These are phyloP conservation scores for Macrotyloma uniflorum DNA, from an alignment of 306 rosid genomes.

Conservation along the genomic window DNA sequence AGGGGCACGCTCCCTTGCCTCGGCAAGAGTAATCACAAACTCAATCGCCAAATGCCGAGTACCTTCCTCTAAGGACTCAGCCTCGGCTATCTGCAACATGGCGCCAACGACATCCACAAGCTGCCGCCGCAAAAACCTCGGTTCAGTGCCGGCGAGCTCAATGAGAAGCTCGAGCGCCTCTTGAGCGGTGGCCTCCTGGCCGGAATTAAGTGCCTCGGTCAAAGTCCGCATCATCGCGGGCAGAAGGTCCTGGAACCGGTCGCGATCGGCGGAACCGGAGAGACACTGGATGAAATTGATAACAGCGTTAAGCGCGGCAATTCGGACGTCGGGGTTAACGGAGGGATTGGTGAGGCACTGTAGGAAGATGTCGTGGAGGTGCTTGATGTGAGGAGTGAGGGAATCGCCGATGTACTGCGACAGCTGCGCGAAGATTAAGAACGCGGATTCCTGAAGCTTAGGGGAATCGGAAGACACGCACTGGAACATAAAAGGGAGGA, in stretches of 20 bases:
- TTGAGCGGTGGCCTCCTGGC: constrained; percentile 92
- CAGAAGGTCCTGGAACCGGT: constrained; percentile 88
- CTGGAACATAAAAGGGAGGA: constrained; percentile 86
- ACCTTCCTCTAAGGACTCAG: constrained; percentile 84
- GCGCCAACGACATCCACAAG: constrained; percentile 86
- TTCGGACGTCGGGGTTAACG: constrained; percentile 69
- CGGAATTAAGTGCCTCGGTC: constrained; percentile 81
- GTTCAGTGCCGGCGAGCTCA: constrained; percentile 91
- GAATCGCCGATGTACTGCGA: constrained; percentile 93
- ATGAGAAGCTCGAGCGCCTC: constrained; percentile 91
- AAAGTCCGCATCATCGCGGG: constrained; percentile 92
- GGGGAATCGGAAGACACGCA: constrained; percentile 86
- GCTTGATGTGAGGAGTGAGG: constrained; percentile 75
- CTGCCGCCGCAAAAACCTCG: constrained; percentile 85
- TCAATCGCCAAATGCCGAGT: constrained; percentile 93
- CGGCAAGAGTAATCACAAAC: constrained; percentile 90
- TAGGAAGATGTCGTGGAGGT: constrained; percentile 75
- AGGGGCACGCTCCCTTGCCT: constrained; percentile 94
- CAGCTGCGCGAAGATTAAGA: constrained; percentile 83
- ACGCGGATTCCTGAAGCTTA: constrained; percentile 84
- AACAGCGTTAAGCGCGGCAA: constrained; percentile 88
- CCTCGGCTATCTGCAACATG: constrained; percentile 94
- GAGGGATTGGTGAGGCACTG: constrained; percentile 63
- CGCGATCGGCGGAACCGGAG: constrained; percentile 74
- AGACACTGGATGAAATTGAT: constrained; percentile 93